Conservation (phyloP, 2,329 filamentous ascomycete genomes). For the Rhinocladiella mackenziei region DNA sequence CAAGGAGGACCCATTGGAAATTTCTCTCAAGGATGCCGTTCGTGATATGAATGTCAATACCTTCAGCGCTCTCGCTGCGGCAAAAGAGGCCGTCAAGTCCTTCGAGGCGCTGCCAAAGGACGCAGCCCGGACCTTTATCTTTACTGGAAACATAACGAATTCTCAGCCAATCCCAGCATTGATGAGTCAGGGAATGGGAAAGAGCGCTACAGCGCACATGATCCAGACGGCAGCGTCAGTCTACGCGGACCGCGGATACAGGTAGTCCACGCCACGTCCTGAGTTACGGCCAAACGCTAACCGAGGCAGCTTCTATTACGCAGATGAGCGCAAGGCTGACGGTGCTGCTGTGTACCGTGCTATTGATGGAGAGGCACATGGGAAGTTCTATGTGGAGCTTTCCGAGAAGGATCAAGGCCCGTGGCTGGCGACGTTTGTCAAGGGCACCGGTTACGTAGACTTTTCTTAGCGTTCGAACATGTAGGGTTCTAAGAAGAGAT, state of each 20-base stretch:
- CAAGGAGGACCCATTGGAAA: conserved; percentile 32
- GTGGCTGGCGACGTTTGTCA: conserved; percentile 22
- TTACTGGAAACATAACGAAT: conserved; percentile 44
- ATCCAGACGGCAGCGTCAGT: conserved; percentile 31
- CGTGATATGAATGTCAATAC: conserved; percentile 38
- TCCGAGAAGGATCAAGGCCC: conserved; percentile 14
- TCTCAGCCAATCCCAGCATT: conserved; percentile 29
- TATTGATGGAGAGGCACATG: conserved; percentile 38
- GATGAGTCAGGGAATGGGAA: conserved; percentile 40
- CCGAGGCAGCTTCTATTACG: conserved; percentile 48
- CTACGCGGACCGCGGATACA: conserved; percentile 34
- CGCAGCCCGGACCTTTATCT: conserved; percentile 39
- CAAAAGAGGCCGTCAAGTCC: conserved; percentile 36
- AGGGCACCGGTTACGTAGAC: conserved; percentile 10
- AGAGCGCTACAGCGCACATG: conserved; percentile 38
- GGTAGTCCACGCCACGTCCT: conserved; percentile 25
- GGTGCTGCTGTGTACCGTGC: conserved; percentile 35
- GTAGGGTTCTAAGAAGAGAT: neutral
- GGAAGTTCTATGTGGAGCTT: conserved; percentile 15
- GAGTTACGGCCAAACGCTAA: conserved; percentile 1
- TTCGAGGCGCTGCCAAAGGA: conserved; percentile 35
- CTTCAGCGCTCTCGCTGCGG: conserved; percentile 39
- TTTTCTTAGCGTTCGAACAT: too few relatives aligned
- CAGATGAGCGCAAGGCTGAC: conserved; percentile 47
- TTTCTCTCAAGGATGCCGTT: conserved; percentile 29